Evolutionary conservation across 768 basidiomycete genomes (phyloP).

Genomic region (Leucocoprinus leucothites): DNA sequence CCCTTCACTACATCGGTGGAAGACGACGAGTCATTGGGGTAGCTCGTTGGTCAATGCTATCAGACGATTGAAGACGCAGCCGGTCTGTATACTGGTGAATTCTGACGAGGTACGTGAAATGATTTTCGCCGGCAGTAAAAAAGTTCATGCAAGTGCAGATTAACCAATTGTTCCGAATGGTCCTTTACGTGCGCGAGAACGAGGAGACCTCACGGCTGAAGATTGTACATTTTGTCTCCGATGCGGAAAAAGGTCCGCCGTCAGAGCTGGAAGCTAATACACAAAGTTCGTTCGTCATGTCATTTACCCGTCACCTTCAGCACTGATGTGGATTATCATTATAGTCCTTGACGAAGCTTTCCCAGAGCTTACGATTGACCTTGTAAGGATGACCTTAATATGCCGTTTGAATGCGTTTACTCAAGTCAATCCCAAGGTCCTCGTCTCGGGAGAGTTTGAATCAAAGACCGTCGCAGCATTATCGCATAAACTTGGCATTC

Average conservation of each 20-base stretch:
- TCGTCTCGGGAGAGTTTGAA: conserved; percentile 41
- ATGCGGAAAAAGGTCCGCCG: conserved; percentile 50
- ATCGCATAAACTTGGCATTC: conserved; percentile 44
- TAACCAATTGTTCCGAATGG: conserved; percentile 58
- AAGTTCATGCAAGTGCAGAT: conserved; percentile 40
- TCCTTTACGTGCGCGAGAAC: conserved; percentile 63
- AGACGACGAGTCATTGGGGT: conserved; percentile 39
- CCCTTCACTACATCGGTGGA: conserved; percentile 40
- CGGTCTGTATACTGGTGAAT: conserved; percentile 59
- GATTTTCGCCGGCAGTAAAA: background rate
- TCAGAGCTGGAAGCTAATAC: conserved; percentile 73
- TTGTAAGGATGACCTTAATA: conserved; percentile 32
- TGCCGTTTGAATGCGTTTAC: background rate
- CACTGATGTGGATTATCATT: background rate
- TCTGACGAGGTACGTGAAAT: conserved; percentile 54
- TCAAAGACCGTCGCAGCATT: conserved; percentile 47
- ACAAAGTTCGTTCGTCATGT: conserved; percentile 39
- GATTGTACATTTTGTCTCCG: conserved; percentile 60
- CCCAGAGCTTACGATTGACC: conserved; percentile 60
- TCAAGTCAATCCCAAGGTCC: conserved; percentile 29
- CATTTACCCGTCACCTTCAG: background rate
- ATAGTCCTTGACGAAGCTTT: conserved; percentile 61
- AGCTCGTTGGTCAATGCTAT: conserved; percentile 40
- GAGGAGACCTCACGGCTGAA: conserved; percentile 71
- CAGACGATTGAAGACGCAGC: conserved; percentile 44